Evolutionary conservation across 2,329 filamentous ascomycete genomes (phyloP), one percentile per base, ranked within the genome.

Genomic region (Aspergillus quadricinctus): DNA sequence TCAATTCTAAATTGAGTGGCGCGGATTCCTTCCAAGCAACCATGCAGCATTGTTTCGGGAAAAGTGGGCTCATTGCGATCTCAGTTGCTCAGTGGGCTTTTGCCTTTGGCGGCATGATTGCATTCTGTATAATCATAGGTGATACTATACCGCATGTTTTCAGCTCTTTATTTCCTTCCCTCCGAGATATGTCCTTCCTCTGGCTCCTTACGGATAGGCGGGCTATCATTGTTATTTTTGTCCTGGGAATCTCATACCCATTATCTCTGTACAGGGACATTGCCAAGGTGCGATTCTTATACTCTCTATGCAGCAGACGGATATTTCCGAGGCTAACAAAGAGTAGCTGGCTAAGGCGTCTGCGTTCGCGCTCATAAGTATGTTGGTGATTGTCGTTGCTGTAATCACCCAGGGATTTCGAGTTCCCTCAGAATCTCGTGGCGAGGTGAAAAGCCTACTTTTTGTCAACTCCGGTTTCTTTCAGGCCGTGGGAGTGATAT

Each of bases 61-160:
- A 85, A 67, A 82, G 88, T 19, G 94, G 94, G 0, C 80, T 99
- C 55, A 85, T 99, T 62, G 93, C 94, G 57, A 97, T 99, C 52
- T 88, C 85, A 4, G 67, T 97, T 59, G 94, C 94, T 50, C 94
- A 99, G 78, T 99, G 93, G 93, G 88, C 91, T 28, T 99, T 99
- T 81, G 94, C 94, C 2, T 99, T 97, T 78, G 94, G 94, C 55
- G 94, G 94, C 62, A 99, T 99, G 94, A 86, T 99, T 55, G 94
- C 94, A 14, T 99, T 97, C 74, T 94, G 92, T 63, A 92, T 99
- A 67, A 97, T 99, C 68, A 89, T 99, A 9, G 94, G 94, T 57
- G 94, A 99, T 73, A 92, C 90, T 0, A 97, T 99, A 69, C 94
- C 94, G 3, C 90, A 92, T 72, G 94, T 99, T 49, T 74, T 97